Percentiles rank a stretch among this genome's conserved stretches.
Conservation (phyloP, 176 grass and related monocot genomes). For the Echinochloa phyllopogon region DNA sequence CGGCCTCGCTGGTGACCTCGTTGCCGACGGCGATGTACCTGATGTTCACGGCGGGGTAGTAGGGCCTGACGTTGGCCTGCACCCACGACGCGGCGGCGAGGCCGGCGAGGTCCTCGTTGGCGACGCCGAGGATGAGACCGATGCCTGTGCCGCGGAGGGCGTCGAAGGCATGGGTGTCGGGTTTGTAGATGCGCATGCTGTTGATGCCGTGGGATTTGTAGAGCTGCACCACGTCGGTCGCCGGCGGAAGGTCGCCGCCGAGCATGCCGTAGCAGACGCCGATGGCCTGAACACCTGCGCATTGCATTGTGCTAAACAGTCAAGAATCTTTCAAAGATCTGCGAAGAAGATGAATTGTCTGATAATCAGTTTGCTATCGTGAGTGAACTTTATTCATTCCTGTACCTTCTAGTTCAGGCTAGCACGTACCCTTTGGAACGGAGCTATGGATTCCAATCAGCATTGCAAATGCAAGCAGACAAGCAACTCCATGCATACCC, state of each 20-base stretch:
- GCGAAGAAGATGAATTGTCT: no score
- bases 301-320: no score
- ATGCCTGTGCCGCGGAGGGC: slow-evolving; percentile 47
- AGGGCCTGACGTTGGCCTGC: slow-evolving; percentile 45
- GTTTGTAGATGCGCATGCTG: slow-evolving; percentile 58
- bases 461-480: background rate
- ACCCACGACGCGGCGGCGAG: slow-evolving; percentile 52
- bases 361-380: no score
- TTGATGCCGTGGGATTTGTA: slow-evolving; percentile 42
- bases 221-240: slow-evolving; percentile 41
- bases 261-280: no score
- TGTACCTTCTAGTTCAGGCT: no score
- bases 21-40: slow-evolving; percentile 72
- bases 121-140: slow-evolving; percentile 42
- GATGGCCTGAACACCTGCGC: no score
- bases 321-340: no score
- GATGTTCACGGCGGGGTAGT: slow-evolving; percentile 51
- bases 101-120: slow-evolving; percentile 30
- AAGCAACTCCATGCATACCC: background rate
- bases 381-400: no score
- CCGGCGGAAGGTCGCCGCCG: background rate
- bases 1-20: slow-evolving; percentile 38
- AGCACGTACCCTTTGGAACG: background rate
- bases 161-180: background rate
- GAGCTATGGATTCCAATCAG: background rate